Evolutionary conservation across 208 protist genomes (phyloP).

Genomic region (Leishmania aethiopica): DNA sequence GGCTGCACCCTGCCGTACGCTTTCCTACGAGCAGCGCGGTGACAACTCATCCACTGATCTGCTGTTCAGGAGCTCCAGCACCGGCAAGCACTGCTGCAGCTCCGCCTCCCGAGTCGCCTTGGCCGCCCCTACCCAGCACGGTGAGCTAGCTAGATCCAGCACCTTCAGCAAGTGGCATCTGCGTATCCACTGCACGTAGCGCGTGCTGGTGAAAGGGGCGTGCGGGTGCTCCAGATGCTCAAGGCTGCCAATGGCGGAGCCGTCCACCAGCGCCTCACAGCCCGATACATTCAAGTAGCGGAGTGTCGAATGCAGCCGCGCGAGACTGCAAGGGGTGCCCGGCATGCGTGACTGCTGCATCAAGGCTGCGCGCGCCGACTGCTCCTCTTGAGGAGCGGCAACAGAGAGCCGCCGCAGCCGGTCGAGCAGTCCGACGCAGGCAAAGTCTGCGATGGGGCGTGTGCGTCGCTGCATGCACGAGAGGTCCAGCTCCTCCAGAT

Average conservation of each 20-base stretch:
- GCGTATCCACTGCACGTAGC: constrained; percentile 11
- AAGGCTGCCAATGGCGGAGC: too few species aligned
- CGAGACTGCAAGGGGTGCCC: too few species aligned
- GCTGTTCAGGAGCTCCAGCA: constrained; percentile 20
- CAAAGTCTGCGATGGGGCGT: too few species aligned
- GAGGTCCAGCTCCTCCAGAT: too few species aligned
- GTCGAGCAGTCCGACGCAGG: too few species aligned
- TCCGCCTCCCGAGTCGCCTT: constrained; percentile 1
- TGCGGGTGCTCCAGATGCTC: constrained; percentile 38
- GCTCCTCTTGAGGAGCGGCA: neutral
- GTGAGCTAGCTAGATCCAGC: constrained; percentile 14
- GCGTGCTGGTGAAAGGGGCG: constrained; percentile 67
- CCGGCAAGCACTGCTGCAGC: constrained; percentile 12
- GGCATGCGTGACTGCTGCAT: too few species aligned
- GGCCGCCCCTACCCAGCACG: constrained; percentile 5
- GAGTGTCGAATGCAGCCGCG: too few species aligned
- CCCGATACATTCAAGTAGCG: too few species aligned
- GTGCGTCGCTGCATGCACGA: too few species aligned
- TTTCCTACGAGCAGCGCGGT: neutral
- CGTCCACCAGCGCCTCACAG: too few species aligned
- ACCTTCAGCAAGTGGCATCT: constrained; percentile 19
- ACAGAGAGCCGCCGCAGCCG: too few species aligned
- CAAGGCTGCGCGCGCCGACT: too few species aligned
- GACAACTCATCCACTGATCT: neutral
- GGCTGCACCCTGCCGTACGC: neutral